phyloP scores from a whole-genome alignment of 805 yeast species.

The Pichia pseudocactophila region DNA sequence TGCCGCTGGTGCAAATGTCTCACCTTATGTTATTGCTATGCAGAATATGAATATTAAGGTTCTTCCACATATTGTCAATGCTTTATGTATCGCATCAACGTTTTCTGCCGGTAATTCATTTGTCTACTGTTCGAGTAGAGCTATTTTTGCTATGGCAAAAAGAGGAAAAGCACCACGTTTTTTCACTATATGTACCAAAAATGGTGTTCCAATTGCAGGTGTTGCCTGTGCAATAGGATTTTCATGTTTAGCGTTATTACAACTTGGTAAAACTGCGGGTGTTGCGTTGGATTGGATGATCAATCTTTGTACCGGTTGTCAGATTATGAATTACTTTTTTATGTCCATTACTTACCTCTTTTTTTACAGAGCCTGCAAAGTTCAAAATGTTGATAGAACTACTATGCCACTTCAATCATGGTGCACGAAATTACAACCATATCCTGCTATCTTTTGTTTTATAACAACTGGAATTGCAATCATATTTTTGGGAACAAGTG shows the following conservation, averaged over 20 bases:
- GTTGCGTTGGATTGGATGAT: conserved; percentile 27
- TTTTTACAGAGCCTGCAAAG: conserved; percentile 53
- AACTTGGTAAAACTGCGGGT: conserved; percentile 27
- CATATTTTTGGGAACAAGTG: conserved; percentile 30
- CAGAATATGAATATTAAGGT: conserved; percentile 53
- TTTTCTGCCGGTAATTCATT: conserved; percentile 81
- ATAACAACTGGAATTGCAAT: conserved; percentile 28
- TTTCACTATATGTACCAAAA: conserved; percentile 50
- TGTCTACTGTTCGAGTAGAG: conserved; percentile 60
- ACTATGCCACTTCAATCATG: conserved; percentile 40
- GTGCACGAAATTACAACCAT: conserved; percentile 26
- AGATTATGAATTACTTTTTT: conserved; percentile 22
- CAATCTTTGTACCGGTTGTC: conserved; percentile 25
- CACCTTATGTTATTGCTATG: conserved; percentile 84
- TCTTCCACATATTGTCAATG: conserved; percentile 74
- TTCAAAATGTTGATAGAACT: conserved; percentile 42
- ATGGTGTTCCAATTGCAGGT: conserved; percentile 44
- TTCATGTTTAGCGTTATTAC: conserved; percentile 25
- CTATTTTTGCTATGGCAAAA: conserved; percentile 60
- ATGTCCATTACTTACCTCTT: conserved; percentile 45
- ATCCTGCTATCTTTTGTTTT: conserved; percentile 19
- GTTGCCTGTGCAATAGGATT: conserved; percentile 26
- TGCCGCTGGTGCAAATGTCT: conserved; percentile 69
- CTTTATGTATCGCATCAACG: conserved; percentile 61
- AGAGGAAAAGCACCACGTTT: conserved; percentile 67